Conservation (phyloP, 2,329 filamentous ascomycete species). For the Coniella lustricola region DNA sequence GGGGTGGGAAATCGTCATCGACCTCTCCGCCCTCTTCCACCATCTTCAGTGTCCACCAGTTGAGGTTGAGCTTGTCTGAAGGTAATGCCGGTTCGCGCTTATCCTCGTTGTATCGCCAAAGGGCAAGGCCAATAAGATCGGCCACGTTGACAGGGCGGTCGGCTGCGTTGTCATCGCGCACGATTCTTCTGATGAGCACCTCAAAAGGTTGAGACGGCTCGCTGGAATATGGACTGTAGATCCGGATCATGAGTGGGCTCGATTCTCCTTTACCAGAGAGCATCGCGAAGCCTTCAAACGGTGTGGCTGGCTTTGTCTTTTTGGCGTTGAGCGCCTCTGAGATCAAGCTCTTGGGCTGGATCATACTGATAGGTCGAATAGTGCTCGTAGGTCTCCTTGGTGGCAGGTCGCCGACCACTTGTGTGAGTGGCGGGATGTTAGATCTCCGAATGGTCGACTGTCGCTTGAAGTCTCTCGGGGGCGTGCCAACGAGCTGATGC, state of each 20-base stretch:
- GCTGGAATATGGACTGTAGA: conserved; percentile 67
- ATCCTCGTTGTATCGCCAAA: conserved; percentile 74
- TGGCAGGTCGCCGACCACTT: conserved; percentile 58
- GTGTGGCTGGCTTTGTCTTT: conserved; percentile 60
- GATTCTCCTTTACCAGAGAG: conserved; percentile 73
- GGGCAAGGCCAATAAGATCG: conserved; percentile 72
- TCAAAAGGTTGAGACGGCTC: conserved; percentile 60
- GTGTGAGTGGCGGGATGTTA: conserved; percentile 46
- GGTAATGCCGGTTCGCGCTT: conserved; percentile 62
- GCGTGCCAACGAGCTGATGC: conserved; percentile 55
- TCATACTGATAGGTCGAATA: conserved; percentile 58
- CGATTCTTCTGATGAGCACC: conserved; percentile 61
- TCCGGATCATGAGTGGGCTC: conserved; percentile 67
- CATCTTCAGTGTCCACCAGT: conserved; percentile 77
- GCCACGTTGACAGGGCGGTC: conserved; percentile 63
- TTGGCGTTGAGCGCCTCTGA: conserved; percentile 68
- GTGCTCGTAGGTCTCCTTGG: conserved; percentile 62
- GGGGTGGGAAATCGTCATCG: conserved; percentile 75
- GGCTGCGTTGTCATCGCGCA: conserved; percentile 58
- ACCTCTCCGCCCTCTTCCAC: conserved; percentile 79
- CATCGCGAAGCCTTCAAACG: conserved; percentile 69
- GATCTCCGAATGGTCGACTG: conserved; percentile 59
- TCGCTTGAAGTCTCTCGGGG: conserved; percentile 52
- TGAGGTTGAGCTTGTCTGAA: conserved; percentile 64
- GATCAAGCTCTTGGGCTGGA: conserved; percentile 63